These are phyloP conservation scores for Lanmaoa rubissima DNA, from an alignment of 768 basidiomycete genomes.

Conservation along the genomic window DNA sequence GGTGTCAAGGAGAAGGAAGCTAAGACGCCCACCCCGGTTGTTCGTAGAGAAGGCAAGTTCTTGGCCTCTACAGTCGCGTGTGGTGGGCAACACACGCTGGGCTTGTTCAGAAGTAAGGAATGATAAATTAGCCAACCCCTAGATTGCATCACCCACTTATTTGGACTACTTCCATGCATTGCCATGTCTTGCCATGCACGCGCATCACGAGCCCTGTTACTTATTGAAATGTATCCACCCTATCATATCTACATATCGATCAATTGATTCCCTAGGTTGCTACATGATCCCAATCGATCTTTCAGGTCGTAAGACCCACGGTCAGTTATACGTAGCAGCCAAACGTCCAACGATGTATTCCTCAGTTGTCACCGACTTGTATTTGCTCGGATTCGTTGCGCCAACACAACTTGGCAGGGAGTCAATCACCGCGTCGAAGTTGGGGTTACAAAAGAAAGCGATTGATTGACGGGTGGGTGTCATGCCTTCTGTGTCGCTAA, in stretches of 20 bases:
- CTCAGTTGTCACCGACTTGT: slow-evolving; percentile 68
- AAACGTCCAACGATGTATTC: slow-evolving; percentile 75
- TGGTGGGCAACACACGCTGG: slow-evolving; percentile 78
- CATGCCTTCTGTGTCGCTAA: slow-evolving; percentile 49
- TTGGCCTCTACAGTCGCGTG: slow-evolving; percentile 53
- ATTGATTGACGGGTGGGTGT: slow-evolving; percentile 74
- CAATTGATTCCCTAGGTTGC: slow-evolving; percentile 8
- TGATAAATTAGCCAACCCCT: slow-evolving; percentile 11
- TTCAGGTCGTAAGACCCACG: not conserved
- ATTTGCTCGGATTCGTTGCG: slow-evolving; percentile 53
- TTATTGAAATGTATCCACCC: slow-evolving; percentile 17
- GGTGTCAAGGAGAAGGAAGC: slow-evolving; percentile 63
- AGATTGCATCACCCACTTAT: slow-evolving; percentile 17
- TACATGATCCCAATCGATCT: not conserved
- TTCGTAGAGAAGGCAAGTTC: slow-evolving; percentile 69
- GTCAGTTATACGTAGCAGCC: slow-evolving; percentile 53
- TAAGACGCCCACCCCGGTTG: slow-evolving; percentile 61
- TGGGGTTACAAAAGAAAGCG: slow-evolving; percentile 87
- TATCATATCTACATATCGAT: slow-evolving; percentile 12
- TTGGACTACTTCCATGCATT: slow-evolving; percentile 18
- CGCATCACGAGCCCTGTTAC: slow-evolving; percentile 18
- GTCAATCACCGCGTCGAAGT: slow-evolving; percentile 61
- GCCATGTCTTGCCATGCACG: slow-evolving; percentile 16
- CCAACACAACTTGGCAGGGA: slow-evolving; percentile 63
- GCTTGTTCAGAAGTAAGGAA: slow-evolving; percentile 64